Evolutionary conservation across 352 stramenopile genomes (phyloP).

Genomic region (Thalassiosira gravida): DNA sequence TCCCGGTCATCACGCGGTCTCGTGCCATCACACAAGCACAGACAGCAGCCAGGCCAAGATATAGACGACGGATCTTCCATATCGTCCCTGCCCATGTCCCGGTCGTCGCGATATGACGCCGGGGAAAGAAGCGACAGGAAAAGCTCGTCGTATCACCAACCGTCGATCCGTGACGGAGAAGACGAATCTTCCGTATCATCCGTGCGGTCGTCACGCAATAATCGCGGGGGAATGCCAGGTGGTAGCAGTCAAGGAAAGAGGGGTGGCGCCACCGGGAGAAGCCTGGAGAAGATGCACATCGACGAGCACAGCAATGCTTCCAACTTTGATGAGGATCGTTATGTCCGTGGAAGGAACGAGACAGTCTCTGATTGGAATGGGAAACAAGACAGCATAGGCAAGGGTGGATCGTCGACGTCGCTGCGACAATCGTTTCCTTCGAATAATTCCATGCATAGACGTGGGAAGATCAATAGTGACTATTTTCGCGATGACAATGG

Average conservation of each 20-base stretch:
- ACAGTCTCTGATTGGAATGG: too few relatives aligned
- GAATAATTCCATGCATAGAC: background rate
- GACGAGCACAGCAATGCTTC: background rate
- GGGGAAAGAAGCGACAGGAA: too few relatives aligned
- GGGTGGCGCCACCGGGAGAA: background rate
- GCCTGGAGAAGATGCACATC: background rate
- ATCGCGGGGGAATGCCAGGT: too few relatives aligned
- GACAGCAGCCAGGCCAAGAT: too few relatives aligned
- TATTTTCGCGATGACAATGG: constrained; percentile 3
- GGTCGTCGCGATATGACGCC: too few relatives aligned
- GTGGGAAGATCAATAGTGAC: background rate
- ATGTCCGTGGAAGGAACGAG: background rate
- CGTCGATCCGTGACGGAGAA: background rate
- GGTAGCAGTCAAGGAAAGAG: background rate
- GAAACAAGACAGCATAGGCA: background rate
- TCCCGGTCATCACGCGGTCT: too few relatives aligned
- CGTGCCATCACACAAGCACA: too few relatives aligned
- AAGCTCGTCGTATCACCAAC: too few relatives aligned
- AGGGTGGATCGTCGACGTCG: constrained; percentile 11
- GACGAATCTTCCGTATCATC: constrained; percentile 1
- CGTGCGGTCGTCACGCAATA: background rate
- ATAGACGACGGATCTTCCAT: too few relatives aligned
- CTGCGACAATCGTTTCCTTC: constrained; percentile 4
- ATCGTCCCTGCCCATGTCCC: too few relatives aligned
- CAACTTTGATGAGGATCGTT: background rate